phyloP scores from a whole-genome alignment of 345 rosid species.

The Arabis alpina region DNA sequence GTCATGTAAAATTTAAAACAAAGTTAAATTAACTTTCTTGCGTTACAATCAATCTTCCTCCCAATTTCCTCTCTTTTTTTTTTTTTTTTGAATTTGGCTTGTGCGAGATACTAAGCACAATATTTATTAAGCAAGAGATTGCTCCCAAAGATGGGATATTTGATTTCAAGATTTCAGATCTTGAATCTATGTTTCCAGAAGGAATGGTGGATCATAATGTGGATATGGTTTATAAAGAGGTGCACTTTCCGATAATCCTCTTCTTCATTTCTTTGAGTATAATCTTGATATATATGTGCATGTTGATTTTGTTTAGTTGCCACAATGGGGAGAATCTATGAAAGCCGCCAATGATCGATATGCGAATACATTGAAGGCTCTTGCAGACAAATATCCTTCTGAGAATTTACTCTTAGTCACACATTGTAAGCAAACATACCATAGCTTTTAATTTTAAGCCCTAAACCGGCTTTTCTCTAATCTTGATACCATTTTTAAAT shows the following conservation, averaged over 20 bases:
- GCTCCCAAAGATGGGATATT: constrained; percentile 66
- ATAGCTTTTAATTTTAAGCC: too few relatives aligned
- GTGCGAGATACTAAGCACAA: constrained; percentile 55
- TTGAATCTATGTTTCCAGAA: constrained; percentile 61
- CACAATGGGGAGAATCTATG: constrained; percentile 66
- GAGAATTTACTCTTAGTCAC: constrained; percentile 82
- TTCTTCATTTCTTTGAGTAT: background rate
- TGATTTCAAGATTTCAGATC: constrained; percentile 57
- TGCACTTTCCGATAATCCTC: too few relatives aligned
- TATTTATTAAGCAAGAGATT: constrained; percentile 50
- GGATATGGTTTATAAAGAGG: constrained; percentile 61
- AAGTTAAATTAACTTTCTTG: too few relatives aligned
- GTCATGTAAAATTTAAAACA: too few relatives aligned
- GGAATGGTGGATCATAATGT: constrained; percentile 63
- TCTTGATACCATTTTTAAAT: too few relatives aligned
- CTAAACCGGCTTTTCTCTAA: too few relatives aligned
- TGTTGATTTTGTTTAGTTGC: constrained; percentile 52
- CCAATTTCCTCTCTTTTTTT: too few relatives aligned
- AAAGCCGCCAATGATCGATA: constrained; percentile 51
- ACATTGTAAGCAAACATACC: constrained; percentile 57
- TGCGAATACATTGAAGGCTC: constrained; percentile 50
- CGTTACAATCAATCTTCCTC: too few relatives aligned
- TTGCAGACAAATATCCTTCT: constrained; percentile 71
- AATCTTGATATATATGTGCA: background rate
- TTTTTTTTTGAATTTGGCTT: too few relatives aligned